A percentile compares a stretch with the other conserved stretches of the same genome.
Evolutionary conservation across 139 green algal genomes (phyloP).

Genomic region (Zygnema cylindricum): DNA sequence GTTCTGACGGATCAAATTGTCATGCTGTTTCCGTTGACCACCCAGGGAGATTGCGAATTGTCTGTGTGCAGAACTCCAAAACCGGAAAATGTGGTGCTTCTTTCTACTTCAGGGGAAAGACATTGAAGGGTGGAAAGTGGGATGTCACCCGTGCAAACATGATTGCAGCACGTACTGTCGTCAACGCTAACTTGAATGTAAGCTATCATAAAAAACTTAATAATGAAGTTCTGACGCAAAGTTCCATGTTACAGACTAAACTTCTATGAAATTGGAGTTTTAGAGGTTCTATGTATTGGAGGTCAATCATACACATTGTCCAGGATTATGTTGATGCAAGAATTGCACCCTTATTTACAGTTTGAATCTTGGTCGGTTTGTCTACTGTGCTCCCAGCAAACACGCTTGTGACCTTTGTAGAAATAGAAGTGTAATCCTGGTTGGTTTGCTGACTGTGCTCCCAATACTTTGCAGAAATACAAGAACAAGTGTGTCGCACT

Average conservation of each 20-base stretch:
- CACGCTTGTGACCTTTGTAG: background rate
- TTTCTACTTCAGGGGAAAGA: background rate
- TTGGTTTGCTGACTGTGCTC: background rate
- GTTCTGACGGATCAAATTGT: background rate
- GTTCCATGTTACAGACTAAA: background rate
- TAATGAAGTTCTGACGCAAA: background rate
- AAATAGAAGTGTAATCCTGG: too few species aligned
- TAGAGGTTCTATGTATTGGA: background rate
- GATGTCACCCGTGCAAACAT: background rate
- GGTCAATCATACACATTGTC: too few species aligned
- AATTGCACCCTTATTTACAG: too few species aligned
- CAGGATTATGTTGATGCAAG: too few species aligned
- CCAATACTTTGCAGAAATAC: background rate
- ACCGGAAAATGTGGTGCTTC: background rate
- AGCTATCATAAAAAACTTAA: background rate
- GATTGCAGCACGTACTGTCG: background rate
- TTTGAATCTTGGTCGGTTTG: too few species aligned
- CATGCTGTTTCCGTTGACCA: background rate
- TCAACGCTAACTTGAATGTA: background rate
- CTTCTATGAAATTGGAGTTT: background rate
- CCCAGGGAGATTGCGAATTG: background rate
- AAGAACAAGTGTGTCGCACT: background rate
- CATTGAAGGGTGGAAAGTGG: background rate
- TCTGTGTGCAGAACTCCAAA: background rate
- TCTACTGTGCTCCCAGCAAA: background rate